A percentile compares a stretch with the other conserved stretches of the same genome.
phyloP scores from a whole-genome alignment of 2,329 filamentous ascomycete species.

The Clarireedia homoeocarpa region DNA sequence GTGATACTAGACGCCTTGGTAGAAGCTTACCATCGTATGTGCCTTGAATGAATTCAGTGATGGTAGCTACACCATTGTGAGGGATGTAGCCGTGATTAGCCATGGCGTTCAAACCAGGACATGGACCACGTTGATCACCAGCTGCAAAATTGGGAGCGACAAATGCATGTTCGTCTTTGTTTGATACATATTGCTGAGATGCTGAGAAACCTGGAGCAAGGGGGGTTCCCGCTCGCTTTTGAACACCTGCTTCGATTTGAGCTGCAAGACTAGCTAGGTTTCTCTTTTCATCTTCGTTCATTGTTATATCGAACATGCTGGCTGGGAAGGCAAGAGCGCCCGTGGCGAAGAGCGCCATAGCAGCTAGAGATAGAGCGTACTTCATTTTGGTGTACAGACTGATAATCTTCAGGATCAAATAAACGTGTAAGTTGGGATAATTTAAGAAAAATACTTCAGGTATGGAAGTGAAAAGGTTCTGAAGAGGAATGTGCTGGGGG shows the following conservation, averaged over 20 bases:
- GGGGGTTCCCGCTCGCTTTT: slow-evolving; percentile 4
- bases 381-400: slow-evolving; percentile 10
- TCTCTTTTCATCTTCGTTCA: slow-evolving; percentile 15
- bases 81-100: slow-evolving; percentile 38
- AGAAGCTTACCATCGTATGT: slow-evolving; percentile 21
- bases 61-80: slow-evolving; percentile 31
- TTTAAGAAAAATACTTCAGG: background rate
- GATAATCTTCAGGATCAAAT: background rate
- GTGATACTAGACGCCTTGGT: background rate
- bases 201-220: slow-evolving; percentile 13
- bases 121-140: slow-evolving; percentile 22
- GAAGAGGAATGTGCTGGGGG: no score
- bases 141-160: slow-evolving; percentile 1
- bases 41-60: slow-evolving; percentile 28
- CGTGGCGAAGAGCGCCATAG: slow-evolving; percentile 8
- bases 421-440: no score
- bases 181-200: slow-evolving; percentile 20
- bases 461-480: background rate
- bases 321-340: slow-evolving; percentile 16
- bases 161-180: slow-evolving; percentile 14
- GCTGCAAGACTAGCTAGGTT: slow-evolving; percentile 12
- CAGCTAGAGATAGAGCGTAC: slow-evolving; percentile 6
- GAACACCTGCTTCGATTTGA: slow-evolving; percentile 11
- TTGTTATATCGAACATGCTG: slow-evolving; percentile 16
- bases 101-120: slow-evolving; percentile 36